Conservation (phyloP, 1,284 basidiomycete genomes). For the Ceratobasidium sp. region DNA sequence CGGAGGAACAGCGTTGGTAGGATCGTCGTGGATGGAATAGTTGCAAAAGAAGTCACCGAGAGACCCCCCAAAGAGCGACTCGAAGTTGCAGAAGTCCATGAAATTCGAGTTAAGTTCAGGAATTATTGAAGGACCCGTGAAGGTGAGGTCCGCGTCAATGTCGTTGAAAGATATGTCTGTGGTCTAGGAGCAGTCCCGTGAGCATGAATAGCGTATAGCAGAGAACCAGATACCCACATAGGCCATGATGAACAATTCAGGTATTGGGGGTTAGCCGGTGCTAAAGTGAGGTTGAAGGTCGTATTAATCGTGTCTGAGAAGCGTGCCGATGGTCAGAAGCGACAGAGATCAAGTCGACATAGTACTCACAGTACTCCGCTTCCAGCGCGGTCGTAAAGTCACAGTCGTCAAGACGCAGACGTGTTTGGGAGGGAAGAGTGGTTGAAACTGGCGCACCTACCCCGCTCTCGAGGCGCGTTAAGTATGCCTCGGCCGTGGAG, state of each 20-base stretch:
- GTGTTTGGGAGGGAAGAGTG: conserved; percentile 2
- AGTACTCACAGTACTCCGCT: conserved; percentile 26
- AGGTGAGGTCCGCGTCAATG: background rate
- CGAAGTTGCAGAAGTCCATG: background rate
- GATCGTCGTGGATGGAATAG: background rate
- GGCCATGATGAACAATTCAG: background rate
- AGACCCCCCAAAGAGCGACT: background rate
- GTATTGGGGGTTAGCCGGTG: conserved; percentile 13
- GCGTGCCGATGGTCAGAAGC: background rate
- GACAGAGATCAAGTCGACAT: background rate
- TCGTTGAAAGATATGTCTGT: background rate
- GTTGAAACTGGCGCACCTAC: conserved; percentile 1
- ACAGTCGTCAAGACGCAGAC: background rate
- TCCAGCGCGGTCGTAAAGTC: conserved; percentile 35
- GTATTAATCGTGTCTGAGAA: conserved; percentile 8
- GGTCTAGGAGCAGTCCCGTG: background rate
- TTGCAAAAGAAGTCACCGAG: background rate
- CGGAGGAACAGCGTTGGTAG: background rate
- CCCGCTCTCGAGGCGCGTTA: conserved; percentile 2
- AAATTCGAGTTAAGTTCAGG: background rate
- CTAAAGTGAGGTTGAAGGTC: background rate
- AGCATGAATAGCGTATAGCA: background rate
- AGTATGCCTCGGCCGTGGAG: conserved; percentile 15
- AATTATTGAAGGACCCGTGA: background rate
- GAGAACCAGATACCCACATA: conserved; percentile 9